Evolutionary conservation across 768 basidiomycete species (phyloP).

Genomic region (Naganishia randhawae): DNA sequence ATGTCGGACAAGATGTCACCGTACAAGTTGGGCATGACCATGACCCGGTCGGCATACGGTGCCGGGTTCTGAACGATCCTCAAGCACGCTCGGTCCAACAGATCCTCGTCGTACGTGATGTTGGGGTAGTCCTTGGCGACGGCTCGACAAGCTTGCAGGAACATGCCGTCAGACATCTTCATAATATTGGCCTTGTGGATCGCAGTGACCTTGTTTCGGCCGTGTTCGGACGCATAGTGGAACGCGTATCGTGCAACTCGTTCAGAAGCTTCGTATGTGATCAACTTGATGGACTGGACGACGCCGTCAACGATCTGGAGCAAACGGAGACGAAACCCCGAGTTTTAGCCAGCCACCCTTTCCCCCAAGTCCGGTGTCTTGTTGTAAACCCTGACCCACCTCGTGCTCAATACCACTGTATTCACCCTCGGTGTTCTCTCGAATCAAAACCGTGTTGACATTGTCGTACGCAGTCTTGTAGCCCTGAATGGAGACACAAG

Average conservation of each 20-base stretch:
- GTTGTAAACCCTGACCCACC: no score
- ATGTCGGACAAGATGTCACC: slow-evolving; percentile 91
- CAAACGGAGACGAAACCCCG: slow-evolving; percentile 30
- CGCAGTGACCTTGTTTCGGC: slow-evolving; percentile 87
- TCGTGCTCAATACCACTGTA: slow-evolving; percentile 99
- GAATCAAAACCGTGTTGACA: slow-evolving; percentile 95
- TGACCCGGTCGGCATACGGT: slow-evolving; percentile 92
- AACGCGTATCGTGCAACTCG: slow-evolving; percentile 98
- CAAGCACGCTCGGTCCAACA: slow-evolving; percentile 92
- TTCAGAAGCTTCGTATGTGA: slow-evolving; percentile 97
- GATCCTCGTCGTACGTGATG: slow-evolving; percentile 90
- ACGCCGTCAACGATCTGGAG: slow-evolving; percentile 86
- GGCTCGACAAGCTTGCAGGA: slow-evolving; percentile 92
- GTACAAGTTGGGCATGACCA: slow-evolving; percentile 98
- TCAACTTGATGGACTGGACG: slow-evolving; percentile 98
- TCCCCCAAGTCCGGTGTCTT: no score
- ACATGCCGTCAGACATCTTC: slow-evolving; percentile 99
- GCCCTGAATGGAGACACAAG: slow-evolving; percentile 89
- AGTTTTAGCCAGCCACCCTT: no score
- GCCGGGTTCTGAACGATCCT: slow-evolving; percentile 89
- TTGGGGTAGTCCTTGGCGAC: slow-evolving; percentile 94
- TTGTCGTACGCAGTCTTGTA: slow-evolving; percentile 98
- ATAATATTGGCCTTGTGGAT: slow-evolving; percentile 99
- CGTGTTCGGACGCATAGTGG: slow-evolving; percentile 86
- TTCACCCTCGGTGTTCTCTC: slow-evolving; percentile 99